Conservation (phyloP, 2,329 filamentous ascomycete species). For the Sporothrix brasiliensis region DNA sequence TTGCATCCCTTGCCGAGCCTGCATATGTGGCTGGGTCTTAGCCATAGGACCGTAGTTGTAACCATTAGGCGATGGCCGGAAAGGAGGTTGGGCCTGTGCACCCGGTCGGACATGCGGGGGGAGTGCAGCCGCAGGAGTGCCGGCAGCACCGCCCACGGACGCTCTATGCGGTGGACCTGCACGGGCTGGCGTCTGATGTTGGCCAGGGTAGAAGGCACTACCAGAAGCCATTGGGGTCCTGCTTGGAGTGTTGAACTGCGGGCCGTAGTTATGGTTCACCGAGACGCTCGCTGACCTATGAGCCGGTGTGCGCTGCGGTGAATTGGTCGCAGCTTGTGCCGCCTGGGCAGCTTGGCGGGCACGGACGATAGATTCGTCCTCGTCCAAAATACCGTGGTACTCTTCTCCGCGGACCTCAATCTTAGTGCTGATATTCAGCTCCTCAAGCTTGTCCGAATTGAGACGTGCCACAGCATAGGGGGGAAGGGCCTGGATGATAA, state of each 20-base stretch:
- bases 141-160: constrained; percentile 41
- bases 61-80: constrained; percentile 52
- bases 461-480: constrained; percentile 85
- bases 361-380: constrained; percentile 68
- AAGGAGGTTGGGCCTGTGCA: constrained; percentile 46
- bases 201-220: constrained; percentile 44
- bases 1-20: constrained; percentile 46
- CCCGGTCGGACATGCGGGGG: constrained; percentile 34
- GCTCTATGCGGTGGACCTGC: constrained; percentile 47
- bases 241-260: constrained; percentile 54
- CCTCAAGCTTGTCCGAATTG: constrained; percentile 81
- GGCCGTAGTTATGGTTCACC: constrained; percentile 49
- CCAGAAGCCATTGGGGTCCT: constrained; percentile 49
- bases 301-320: constrained; percentile 41
- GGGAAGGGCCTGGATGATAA: constrained; percentile 75
- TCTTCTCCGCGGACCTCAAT: constrained; percentile 73
- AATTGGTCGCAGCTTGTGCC: constrained; percentile 38
- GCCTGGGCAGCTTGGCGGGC: constrained; percentile 37
- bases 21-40: constrained; percentile 48
- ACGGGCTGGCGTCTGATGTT: constrained; percentile 48
- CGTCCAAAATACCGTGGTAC: constrained; percentile 79
- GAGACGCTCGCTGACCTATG: constrained; percentile 44
- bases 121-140: constrained; percentile 39
- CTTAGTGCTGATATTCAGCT: constrained; percentile 78
- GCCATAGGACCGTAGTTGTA: constrained; percentile 55